Percentiles rank a stretch among this genome's conserved stretches.
These are phyloP conservation scores for Suillus lakei DNA, from an alignment of 768 basidiomycete genomes.

Conservation along the genomic window DNA sequence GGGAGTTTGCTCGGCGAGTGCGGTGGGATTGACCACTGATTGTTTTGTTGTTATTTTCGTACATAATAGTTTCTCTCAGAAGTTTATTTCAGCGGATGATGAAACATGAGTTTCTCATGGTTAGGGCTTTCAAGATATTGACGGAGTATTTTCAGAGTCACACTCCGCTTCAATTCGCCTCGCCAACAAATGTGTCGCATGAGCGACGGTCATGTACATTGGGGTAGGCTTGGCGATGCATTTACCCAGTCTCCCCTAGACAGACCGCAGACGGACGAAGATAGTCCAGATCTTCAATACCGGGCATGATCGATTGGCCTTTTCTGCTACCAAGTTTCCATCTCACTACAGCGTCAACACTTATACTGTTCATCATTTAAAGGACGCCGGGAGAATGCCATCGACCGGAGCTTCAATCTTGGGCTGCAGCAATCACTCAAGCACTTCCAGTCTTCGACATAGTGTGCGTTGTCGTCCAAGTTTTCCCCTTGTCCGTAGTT, in stretches of 20 bases:
- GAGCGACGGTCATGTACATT: not conserved
- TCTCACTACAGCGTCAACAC: not conserved
- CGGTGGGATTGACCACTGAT: slow-evolving; percentile 66
- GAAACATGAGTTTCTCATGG: not conserved
- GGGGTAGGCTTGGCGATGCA: not conserved
- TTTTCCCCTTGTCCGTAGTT: too few relatives aligned
- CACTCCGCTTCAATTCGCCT: not conserved
- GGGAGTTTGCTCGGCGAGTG: slow-evolving; percentile 73
- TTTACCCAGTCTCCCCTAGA: not conserved
- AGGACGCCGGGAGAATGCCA: not conserved
- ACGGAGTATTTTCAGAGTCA: not conserved
- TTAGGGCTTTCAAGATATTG: not conserved
- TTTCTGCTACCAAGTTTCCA: not conserved
- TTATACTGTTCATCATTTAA: not conserved
- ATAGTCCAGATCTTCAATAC: not conserved
- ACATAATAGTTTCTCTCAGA: not conserved
- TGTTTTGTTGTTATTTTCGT: not conserved
- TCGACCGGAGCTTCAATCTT: not conserved
- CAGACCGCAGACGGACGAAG: not conserved
- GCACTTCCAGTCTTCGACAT: not conserved
- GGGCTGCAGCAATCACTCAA: not conserved
- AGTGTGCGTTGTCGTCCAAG: too few relatives aligned
- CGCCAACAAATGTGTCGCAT: not conserved
- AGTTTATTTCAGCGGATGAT: not conserved
- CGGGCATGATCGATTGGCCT: not conserved